Percentiles rank a stretch among this genome's conserved stretches.
Evolutionary conservation across 108 stramenopile genomes (phyloP).

Genomic region (Hondaea fermentalgiana): DNA sequence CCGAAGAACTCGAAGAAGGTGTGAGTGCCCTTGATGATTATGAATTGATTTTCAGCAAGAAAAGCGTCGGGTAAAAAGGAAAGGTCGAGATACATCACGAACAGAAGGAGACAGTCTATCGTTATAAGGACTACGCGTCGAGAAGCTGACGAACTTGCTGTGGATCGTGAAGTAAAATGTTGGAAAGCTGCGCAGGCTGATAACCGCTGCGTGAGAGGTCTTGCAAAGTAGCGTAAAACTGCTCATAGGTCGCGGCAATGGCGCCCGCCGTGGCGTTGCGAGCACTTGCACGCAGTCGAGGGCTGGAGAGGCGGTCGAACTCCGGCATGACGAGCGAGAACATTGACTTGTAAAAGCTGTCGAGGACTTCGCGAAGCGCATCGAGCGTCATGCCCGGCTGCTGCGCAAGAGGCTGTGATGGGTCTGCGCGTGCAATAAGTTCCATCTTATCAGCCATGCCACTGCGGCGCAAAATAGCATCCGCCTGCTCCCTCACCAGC

Average conservation of each 20-base stretch:
- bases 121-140: background rate
- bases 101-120: background rate
- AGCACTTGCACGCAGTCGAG: background rate
- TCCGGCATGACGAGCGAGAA: background rate
- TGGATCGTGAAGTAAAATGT: background rate
- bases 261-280: background rate
- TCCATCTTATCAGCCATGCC: background rate
- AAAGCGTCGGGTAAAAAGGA: too few species aligned
- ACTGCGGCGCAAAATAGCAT: background rate
- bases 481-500: background rate
- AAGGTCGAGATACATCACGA: too few species aligned
- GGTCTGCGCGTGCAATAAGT: background rate
- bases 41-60: too few species aligned
- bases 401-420: background rate
- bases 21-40: too few species aligned
- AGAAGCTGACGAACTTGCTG: slow-evolving; percentile 2
- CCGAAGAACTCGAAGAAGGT: too few species aligned
- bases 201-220: background rate
- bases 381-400: background rate
- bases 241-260: background rate
- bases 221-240: background rate
- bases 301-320: background rate
- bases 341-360: background rate
- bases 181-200: background rate
- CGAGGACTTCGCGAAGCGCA: background rate